Evolutionary conservation across 306 rosid genomes (phyloP).

Genomic region (Morella rubra): DNA sequence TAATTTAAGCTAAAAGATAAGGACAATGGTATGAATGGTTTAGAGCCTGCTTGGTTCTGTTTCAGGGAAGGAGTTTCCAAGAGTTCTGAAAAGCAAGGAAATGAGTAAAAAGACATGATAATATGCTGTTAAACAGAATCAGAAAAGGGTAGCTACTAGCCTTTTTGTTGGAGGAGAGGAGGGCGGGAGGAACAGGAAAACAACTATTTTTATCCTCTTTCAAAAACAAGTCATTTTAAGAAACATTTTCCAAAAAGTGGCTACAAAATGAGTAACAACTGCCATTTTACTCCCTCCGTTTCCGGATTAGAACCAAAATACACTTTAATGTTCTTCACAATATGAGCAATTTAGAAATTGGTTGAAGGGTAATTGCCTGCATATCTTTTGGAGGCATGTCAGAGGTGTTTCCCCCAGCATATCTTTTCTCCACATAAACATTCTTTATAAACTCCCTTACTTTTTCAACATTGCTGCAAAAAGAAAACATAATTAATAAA

Average conservation of each 20-base stretch:
- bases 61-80: slow-evolving; percentile 4
- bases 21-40: slow-evolving; percentile 9
- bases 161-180: background rate
- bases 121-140: background rate
- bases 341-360: slow-evolving; percentile 7
- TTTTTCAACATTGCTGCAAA: slow-evolving; percentile 75
- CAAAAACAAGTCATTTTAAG: background rate
- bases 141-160: background rate
- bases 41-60: background rate
- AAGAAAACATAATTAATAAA: slow-evolving; percentile 26
- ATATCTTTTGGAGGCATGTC: slow-evolving; percentile 83
- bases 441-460: slow-evolving; percentile 75
- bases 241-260: background rate
- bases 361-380: slow-evolving; percentile 55
- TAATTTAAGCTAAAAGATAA: slow-evolving; percentile 9
- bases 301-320: background rate
- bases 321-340: background rate
- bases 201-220: background rate
- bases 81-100: background rate
- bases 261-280: slow-evolving; percentile 6
- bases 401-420: slow-evolving; percentile 59
- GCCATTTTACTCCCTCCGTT: background rate
- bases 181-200: background rate
- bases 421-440: slow-evolving; percentile 74
- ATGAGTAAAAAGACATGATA: background rate